phyloP scores from a whole-genome alignment of 164 flowering plant species.

The Cinnamomum micranthum region DNA sequence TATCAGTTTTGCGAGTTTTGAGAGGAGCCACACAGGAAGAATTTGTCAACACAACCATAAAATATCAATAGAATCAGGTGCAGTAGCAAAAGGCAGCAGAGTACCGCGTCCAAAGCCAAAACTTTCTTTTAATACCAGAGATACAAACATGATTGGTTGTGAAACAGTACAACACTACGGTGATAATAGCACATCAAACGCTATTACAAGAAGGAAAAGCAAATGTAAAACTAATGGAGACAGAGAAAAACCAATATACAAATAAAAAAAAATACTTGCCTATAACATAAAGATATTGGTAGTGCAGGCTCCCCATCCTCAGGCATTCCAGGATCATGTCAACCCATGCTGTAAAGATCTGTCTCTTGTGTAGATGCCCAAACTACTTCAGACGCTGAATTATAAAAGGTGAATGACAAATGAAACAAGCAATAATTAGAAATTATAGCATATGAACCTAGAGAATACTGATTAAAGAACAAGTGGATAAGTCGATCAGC shows the following conservation, averaged over 20 bases:
- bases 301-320: conserved; percentile 28
- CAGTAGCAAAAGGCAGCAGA: not conserved
- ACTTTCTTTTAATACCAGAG: too few relatives aligned
- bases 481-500: not conserved
- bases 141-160: not conserved
- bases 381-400: conserved; percentile 18
- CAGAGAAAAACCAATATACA: conserved; percentile 15
- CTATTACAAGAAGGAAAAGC: not conserved
- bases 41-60: not conserved
- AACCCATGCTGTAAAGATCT: conserved; percentile 20
- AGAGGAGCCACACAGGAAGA: not conserved
- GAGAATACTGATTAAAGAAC: not conserved
- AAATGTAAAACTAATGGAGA: conserved; percentile 12
- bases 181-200: not conserved
- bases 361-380: conserved; percentile 12
- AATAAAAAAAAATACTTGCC: conserved; percentile 53
- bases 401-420: not conserved
- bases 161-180: not conserved
- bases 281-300: conserved; percentile 23
- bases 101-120: not conserved
- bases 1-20: too few relatives aligned
- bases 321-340: conserved; percentile 18
- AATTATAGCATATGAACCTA: not conserved
- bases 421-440: not conserved
- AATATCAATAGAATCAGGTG: not conserved